These are phyloP conservation scores for Brassica carinata DNA, from an alignment of 345 rosid species.

Conservation along the genomic window DNA sequence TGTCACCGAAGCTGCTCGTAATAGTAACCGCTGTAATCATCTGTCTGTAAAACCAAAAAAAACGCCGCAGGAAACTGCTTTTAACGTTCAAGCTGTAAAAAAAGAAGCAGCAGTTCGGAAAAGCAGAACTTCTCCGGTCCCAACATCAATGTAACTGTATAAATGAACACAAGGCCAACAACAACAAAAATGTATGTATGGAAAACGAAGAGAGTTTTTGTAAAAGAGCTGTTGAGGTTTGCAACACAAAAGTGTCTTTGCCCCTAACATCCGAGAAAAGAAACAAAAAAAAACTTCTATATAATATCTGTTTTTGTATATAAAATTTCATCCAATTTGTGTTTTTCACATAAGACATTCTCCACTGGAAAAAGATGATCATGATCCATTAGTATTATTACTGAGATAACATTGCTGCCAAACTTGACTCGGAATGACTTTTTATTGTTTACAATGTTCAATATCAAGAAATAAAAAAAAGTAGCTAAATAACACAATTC, in stretches of 20 bases:
- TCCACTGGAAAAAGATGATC: not conserved
- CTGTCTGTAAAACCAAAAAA: constrained; percentile 30
- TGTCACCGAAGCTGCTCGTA: constrained; percentile 30
- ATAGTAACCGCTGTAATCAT: constrained; percentile 30
- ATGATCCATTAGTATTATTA: not conserved
- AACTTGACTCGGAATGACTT: not conserved
- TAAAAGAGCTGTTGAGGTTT: constrained; percentile 39
- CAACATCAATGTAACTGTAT: constrained; percentile 37
- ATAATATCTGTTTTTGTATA: not conserved
- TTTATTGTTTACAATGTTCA: not conserved
- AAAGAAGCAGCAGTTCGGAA: constrained; percentile 33
- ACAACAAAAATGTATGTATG: constrained; percentile 27
- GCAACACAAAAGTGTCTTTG: constrained; percentile 41
- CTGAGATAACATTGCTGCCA: not conserved
- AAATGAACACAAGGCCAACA: constrained; percentile 20
- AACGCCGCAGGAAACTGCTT: constrained; percentile 32
- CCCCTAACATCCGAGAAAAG: constrained; percentile 28
- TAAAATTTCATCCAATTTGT: not conserved
- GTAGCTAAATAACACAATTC: not conserved
- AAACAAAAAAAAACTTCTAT: not conserved
- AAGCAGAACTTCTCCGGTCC: constrained; percentile 23
- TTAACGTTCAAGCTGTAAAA: constrained; percentile 22
- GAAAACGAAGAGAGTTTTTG: constrained; percentile 36
- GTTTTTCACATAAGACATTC: not conserved
- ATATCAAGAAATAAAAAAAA: not conserved